Percentiles rank a stretch among this genome's conserved stretches.
These are phyloP conservation scores for Trichophyton simii DNA, from an alignment of 2,329 filamentous ascomycete species.

Conservation along the genomic window DNA sequence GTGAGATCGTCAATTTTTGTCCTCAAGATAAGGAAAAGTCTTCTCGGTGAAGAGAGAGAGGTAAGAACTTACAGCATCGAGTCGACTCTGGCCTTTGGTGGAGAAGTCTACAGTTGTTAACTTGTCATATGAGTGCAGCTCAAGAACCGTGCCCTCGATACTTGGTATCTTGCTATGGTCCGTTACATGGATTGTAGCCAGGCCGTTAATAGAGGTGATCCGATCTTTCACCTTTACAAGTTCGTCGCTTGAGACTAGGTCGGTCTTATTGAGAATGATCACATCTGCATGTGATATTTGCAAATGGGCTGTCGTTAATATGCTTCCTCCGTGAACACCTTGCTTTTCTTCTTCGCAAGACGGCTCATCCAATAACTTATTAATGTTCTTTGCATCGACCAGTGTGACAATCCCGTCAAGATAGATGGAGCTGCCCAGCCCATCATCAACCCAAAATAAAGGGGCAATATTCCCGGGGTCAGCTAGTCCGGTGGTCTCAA, in stretches of 20 bases:
- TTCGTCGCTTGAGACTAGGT: conserved; percentile 61
- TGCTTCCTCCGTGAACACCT: conserved; percentile 42
- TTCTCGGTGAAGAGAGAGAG: conserved; percentile 1
- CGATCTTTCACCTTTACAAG: conserved; percentile 57
- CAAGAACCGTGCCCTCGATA: conserved; percentile 74
- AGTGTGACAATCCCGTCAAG: conserved; percentile 93
- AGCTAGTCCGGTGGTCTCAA: conserved; percentile 90
- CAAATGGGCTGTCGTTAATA: conserved; percentile 84
- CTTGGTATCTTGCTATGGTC: conserved; percentile 65
- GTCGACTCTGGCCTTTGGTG: conserved; percentile 71
- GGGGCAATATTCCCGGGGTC: conserved; percentile 93
- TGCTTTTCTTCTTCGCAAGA: conserved; percentile 25
- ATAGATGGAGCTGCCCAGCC: conserved; percentile 87
- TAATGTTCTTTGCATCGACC: conserved; percentile 87
- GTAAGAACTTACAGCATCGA: conserved; percentile 58
- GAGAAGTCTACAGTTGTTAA: conserved; percentile 60
- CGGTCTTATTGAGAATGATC: conserved; percentile 84
- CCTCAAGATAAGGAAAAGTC: background rate
- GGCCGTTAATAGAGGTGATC: conserved; percentile 73
- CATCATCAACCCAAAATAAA: conserved; percentile 95
- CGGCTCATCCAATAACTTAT: conserved; percentile 64
- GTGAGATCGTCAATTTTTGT: background rate
- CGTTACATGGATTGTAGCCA: conserved; percentile 75
- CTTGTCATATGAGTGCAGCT: conserved; percentile 84
- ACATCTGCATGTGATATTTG: conserved; percentile 97